A percentile compares a stretch with the other conserved stretches of the same genome.
Evolutionary conservation across 768 basidiomycete species (phyloP).

Genomic region (Hericium erinaceus): DNA sequence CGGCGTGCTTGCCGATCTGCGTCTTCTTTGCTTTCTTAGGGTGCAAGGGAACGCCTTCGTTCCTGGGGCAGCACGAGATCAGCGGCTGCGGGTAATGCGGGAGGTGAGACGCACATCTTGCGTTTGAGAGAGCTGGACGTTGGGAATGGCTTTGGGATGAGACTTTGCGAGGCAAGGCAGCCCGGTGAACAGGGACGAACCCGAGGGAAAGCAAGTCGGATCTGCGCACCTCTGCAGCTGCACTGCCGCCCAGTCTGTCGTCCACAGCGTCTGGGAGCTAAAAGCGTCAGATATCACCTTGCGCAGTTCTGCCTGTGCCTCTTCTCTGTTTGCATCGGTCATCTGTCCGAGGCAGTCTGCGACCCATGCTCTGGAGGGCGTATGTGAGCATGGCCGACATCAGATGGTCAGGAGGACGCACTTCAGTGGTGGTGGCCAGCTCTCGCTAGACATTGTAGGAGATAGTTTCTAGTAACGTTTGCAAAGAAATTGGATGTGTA

Average conservation of each 20-base stretch:
- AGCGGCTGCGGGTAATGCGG: neutral
- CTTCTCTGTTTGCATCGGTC: constrained; percentile 75
- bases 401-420: constrained; percentile 23
- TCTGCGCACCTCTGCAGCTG: constrained; percentile 72
- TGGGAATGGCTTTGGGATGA: constrained; percentile 52
- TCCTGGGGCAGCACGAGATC: neutral
- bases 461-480: neutral
- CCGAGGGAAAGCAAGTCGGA: constrained; percentile 1
- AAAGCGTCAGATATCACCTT: constrained; percentile 94
- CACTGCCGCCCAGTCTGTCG: constrained; percentile 88
- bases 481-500: neutral
- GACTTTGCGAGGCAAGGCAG: constrained; percentile 24
- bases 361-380: constrained; percentile 74
- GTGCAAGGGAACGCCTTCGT: neutral
- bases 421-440: constrained; percentile 79
- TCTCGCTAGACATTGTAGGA: constrained; percentile 55
- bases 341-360: constrained; percentile 89
- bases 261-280: constrained; percentile 73
- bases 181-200: constrained; percentile 1
- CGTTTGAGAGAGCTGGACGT: constrained; percentile 47
- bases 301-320: constrained; percentile 91
- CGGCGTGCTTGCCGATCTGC: constrained; percentile 25
- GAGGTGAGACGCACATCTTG: constrained; percentile 43
- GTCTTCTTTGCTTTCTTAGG: constrained; percentile 52
- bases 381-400: constrained; percentile 9